Base-by-base conservation (phyloP, 352 stramenopile genomes). In the Bremia lactucae region DNA sequence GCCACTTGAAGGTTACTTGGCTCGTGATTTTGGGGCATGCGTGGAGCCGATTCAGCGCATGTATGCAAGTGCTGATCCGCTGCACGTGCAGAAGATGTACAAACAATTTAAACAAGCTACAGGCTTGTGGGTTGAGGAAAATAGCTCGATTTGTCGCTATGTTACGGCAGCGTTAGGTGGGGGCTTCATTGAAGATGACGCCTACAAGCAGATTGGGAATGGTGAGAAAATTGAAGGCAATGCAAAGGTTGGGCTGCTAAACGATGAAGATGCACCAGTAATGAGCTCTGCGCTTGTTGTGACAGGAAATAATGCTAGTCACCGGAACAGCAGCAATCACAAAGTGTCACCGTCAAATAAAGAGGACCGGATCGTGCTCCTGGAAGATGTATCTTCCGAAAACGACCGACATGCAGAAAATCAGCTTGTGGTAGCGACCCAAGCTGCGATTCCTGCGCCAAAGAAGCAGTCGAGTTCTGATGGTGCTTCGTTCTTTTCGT, bases 1-100 rank as follows among this genome's bases (percentile, higher is more conserved):
- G 38, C 78, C 73, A 0, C 52, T 92, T 20, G 74, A 92, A 64
- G 81, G 79, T 24, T 89, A 89, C 42, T 55, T 92, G 35, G 73
- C 75, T 2, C 76, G 85, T 37, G 79, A 92, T 61, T 87, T 92
- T 64, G 72, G 70, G 10, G 79, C 79, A 11, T 88, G 75, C 45
- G 67, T 84, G 11, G 76, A 92, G 43, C 79, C 79, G 13, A 89
- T 92, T 46, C 79, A 92, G 49, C 70, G 69, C n/a, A 89, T 92
- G 59, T 84, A 91, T 51, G 72, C 71, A 19, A 91, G 79, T 43
- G 76, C 75, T 20, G 79, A 91, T 28, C 79, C 79, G 4, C 23
- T 77, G 21, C 72, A 87, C 31, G 79, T 91, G 14, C 75, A 91
- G 55, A 83, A 86, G 54, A 78, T 91, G 68, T 86, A 83, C 53